phyloP scores from a whole-genome alignment of 2,329 filamentous ascomycete species.

The Nemania sp. region DNA sequence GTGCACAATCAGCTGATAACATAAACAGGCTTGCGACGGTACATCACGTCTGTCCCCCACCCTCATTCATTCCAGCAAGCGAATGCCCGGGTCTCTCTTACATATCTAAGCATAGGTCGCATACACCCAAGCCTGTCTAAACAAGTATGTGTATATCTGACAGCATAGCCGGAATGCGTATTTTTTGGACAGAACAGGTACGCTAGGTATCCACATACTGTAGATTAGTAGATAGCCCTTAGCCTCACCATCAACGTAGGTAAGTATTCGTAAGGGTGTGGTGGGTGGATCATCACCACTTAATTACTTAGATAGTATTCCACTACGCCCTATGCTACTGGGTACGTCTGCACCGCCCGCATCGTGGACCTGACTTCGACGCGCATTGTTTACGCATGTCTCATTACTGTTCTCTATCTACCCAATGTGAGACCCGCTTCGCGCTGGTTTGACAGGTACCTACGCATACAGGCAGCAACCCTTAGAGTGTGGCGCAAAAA shows the following conservation, averaged over 20 bases:
- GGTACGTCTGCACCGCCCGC: neutral
- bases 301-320: too few species aligned
- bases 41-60: neutral
- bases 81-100: slow-evolving; percentile 4
- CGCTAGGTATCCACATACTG: neutral
- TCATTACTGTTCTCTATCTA: slow-evolving; percentile 1
- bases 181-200: neutral
- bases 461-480: neutral
- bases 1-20: slow-evolving; percentile 16
- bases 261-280: neutral
- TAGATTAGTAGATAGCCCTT: neutral
- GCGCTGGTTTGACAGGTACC: neutral
- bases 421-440: neutral
- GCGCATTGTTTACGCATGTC: neutral
- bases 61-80: neutral
- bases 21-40: neutral
- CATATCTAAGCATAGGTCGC: neutral
- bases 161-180: slow-evolving; percentile 1
- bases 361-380: neutral
- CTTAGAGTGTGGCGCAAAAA: neutral
- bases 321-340: slow-evolving; percentile 8
- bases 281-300: neutral
- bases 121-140: neutral
- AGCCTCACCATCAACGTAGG: neutral
- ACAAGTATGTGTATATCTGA: neutral